Percentiles rank a stretch among this genome's conserved stretches.
Evolutionary conservation across 768 basidiomycete genomes (phyloP).

Genomic region (Lactifluus echinatus): DNA sequence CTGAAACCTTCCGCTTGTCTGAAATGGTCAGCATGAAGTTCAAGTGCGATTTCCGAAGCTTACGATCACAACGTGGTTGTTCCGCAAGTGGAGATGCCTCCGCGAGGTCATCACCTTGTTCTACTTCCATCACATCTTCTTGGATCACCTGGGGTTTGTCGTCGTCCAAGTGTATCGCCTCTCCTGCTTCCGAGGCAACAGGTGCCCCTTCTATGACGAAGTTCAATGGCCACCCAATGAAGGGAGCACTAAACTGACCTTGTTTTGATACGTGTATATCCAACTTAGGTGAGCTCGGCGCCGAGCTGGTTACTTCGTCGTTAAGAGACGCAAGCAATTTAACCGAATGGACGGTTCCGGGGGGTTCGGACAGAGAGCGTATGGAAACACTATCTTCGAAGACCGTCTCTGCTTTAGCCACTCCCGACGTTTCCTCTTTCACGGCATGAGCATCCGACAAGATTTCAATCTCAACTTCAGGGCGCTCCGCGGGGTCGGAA

Average conservation of each 20-base stretch:
- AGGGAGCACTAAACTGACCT: background rate
- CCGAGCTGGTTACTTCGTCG: background rate
- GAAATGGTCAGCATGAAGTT: slow-evolving; percentile 4
- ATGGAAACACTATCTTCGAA: background rate
- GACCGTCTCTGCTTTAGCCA: background rate
- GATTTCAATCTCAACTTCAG: background rate
- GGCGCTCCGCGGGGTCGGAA: background rate
- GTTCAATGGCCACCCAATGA: background rate
- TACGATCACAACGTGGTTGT: slow-evolving; percentile 17
- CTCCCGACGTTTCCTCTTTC: background rate
- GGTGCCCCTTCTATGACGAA: background rate
- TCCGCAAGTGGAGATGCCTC: slow-evolving; percentile 4
- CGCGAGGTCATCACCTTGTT: background rate
- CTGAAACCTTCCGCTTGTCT: slow-evolving; percentile 63
- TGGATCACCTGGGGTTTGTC: background rate
- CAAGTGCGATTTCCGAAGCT: background rate
- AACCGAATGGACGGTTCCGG: background rate
- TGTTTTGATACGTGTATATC: background rate
- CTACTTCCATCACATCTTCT: slow-evolving; percentile 3
- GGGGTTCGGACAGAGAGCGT: slow-evolving; percentile 1
- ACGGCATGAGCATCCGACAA: background rate
- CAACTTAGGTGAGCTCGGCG: background rate
- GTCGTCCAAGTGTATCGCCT: background rate
- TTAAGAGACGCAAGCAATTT: background rate
- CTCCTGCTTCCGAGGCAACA: background rate